Conservation (phyloP, 2,329 filamentous ascomycete genomes). For the Fusarium falciforme region DNA sequence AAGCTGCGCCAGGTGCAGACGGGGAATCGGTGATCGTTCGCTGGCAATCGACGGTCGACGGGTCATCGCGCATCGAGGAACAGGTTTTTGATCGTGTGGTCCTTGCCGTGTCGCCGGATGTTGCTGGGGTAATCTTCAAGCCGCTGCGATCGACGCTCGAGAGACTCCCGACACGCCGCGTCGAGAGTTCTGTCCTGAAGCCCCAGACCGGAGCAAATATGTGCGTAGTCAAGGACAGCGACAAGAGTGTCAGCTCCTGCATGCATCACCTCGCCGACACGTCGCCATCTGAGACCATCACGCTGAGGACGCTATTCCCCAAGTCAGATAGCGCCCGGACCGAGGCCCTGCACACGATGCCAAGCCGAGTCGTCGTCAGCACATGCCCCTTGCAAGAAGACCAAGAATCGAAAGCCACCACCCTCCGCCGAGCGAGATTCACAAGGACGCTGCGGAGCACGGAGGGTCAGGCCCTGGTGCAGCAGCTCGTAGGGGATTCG, state of each 20-base stretch:
- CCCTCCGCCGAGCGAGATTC: constrained; percentile 60
- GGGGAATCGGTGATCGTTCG: constrained; percentile 44
- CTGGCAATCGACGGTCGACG: constrained; percentile 47
- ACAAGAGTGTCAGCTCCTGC: constrained; percentile 30
- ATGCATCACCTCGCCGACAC: constrained; percentile 43
- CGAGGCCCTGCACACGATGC: constrained; percentile 64
- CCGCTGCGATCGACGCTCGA: constrained; percentile 53
- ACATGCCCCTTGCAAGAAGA: constrained; percentile 58
- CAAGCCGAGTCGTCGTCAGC: constrained; percentile 63
- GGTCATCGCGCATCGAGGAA: constrained; percentile 23
- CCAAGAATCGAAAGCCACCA: constrained; percentile 51
- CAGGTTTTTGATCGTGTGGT: constrained; percentile 63
- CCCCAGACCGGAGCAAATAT: neutral
- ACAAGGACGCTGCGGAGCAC: constrained; percentile 64
- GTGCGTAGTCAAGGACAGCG: constrained; percentile 12
- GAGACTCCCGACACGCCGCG: constrained; percentile 59
- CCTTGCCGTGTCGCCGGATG: constrained; percentile 65
- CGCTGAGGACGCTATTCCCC: constrained; percentile 51
- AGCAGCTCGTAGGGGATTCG: constrained; percentile 54
- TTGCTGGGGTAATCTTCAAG: constrained; percentile 60
- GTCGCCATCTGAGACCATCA: constrained; percentile 48
- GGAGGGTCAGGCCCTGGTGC: constrained; percentile 59
- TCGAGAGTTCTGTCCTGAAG: constrained; percentile 59
- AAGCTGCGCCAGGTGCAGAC: constrained; percentile 44
- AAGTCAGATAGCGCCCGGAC: constrained; percentile 49